These are phyloP conservation scores for Ceratocystis lukuohia DNA, from an alignment of 2,329 filamentous ascomycete genomes.

Conservation along the genomic window DNA sequence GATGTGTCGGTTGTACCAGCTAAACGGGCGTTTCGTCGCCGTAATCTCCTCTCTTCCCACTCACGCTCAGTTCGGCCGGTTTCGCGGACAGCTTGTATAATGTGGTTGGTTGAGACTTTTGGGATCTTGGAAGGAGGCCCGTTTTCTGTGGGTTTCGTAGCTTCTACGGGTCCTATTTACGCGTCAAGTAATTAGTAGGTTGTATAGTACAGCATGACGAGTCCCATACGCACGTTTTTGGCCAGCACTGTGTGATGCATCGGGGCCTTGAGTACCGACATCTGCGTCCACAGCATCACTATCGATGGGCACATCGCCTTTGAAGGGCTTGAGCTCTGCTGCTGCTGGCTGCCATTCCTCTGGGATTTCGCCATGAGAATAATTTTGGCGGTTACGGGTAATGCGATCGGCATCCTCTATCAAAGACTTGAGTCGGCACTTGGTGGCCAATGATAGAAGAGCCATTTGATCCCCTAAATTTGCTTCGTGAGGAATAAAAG, in stretches of 20 bases:
- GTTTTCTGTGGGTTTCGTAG: constrained; percentile 16
- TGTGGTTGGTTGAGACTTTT: constrained; percentile 38
- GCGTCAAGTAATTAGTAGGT: background rate
- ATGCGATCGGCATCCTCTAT: constrained; percentile 64
- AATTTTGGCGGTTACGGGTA: constrained; percentile 57
- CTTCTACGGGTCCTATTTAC: constrained; percentile 20
- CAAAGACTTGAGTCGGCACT: constrained; percentile 62
- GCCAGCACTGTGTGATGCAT: background rate
- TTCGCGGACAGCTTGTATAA: constrained; percentile 43
- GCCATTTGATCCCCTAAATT: constrained; percentile 71
- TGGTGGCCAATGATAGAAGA: constrained; percentile 67
- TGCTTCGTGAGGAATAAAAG: constrained; percentile 62
- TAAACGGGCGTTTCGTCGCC: constrained; percentile 51
- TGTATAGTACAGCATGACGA: no score
- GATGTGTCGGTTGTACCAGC: constrained; percentile 42
- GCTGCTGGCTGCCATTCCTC: constrained; percentile 64
- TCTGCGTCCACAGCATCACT: background rate
- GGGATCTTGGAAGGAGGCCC: constrained; percentile 33
- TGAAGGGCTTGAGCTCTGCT: constrained; percentile 32
- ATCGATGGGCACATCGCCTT: constrained; percentile 20
- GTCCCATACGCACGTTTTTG: constrained; percentile 15
- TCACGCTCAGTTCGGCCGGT: constrained; percentile 53
- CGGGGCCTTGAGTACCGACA: background rate
- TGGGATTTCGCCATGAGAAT: constrained; percentile 67
- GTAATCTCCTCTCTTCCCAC: constrained; percentile 57